Base-by-base conservation (phyloP, 1,284 basidiomycete genomes). In the Tilletia indica region DNA sequence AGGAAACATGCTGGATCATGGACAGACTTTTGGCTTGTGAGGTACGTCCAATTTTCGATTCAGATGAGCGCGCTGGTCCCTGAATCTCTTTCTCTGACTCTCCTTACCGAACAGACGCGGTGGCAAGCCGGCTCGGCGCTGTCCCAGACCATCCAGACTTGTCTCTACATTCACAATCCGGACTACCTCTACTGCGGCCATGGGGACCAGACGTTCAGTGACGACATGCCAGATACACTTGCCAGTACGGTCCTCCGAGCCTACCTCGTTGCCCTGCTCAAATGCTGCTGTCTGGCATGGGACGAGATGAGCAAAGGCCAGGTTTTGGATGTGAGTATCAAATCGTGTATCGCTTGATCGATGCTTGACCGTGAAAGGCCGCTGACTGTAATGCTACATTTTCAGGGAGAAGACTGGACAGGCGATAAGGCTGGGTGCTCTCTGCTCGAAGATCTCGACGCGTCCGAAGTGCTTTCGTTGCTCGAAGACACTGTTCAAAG, bases 81-180 rank as follows among this genome's bases (percentile, higher is more conserved):
- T 11, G 71, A 69, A 70, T 51, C 49, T 78, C 72, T 45, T 45
- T 14, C 6, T 45, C 42, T 45, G 9, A 45, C 42, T 45, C 42
- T 45, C 14, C 14, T 8, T 8, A 45, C 6, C 6, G 42, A 0
- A 14, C 79, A 96, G 93, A 91, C 92, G 86, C 89, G 91, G 78
- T 97, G 93, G 91, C 93, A 94, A 82, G 85, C 88, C 4, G 94
- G 94, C 48, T 91, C 91, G 76, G 90, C 91, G 3, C 88, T 97
- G 19, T 89, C 91, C 0, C 93, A 95, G 82, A 93, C 93, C 0
- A 89, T 97, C 34, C 92, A 89, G 84, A 93, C 93, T 0, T 88
- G 91, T 73, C 87, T 92, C 47, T 91, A 93, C 79, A 88, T 92
- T 51, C 93, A 94, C 78, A 87, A 89, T 48, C 82, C 93, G 45